Conservation (phyloP, 208 protist genomes). For the Trypanosoma brucei region DNA sequence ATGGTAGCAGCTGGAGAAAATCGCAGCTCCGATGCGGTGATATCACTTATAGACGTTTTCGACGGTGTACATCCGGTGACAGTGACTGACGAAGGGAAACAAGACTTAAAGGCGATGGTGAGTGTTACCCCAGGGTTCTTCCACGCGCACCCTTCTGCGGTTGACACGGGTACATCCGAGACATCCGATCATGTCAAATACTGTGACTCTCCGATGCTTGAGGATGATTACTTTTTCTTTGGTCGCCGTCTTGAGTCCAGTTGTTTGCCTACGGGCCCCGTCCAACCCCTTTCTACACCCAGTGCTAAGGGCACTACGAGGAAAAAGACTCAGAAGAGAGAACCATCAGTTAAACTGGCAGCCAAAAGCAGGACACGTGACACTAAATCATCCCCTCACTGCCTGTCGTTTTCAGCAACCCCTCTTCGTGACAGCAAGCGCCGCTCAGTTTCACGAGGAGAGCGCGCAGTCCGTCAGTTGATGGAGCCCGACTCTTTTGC, state of each 20-base stretch:
- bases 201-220: constrained; percentile 36
- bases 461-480: neutral
- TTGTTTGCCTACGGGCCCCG: neutral
- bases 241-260: constrained; percentile 20
- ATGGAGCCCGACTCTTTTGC: constrained; percentile 13
- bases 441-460: neutral
- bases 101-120: constrained; percentile 7
- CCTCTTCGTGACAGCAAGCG: neutral
- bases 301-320: neutral
- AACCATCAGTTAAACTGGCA: neutral
- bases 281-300: neutral
- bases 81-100: constrained; percentile 1
- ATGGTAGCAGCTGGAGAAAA: neutral
- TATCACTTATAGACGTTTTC: neutral
- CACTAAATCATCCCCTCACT: neutral
- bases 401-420: neutral
- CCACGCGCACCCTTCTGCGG: neutral
- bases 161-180: too few relatives aligned
- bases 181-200: neutral
- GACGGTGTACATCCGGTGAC: neutral
- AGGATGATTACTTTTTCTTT: constrained; percentile 87
- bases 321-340: neutral
- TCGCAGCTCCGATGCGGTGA: neutral
- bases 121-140: constrained; percentile 20
- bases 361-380: neutral